Base-by-base conservation (phyloP, 176 grass and related monocot genomes). In the Canna indica region DNA sequence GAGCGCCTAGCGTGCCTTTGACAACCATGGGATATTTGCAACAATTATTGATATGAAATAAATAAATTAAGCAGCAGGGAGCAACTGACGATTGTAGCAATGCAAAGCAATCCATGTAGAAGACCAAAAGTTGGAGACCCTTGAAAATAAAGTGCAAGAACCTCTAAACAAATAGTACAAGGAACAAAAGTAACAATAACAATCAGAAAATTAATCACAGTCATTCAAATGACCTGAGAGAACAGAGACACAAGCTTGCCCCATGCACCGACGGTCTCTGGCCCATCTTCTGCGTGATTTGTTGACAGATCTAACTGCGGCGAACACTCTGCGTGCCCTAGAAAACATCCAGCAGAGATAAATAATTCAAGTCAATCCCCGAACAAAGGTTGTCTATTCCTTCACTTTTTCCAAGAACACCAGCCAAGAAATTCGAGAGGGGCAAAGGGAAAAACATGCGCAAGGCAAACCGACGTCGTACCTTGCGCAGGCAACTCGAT, bases 161-260 rank as follows among this genome's bases (percentile, higher is more conserved):
- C 33, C 18, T 39, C 63, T 12, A 38, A 66, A 66, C 34, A 38
- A 36, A 66, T 17, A 39, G 63, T 16, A 36, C 0, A 66, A 66
- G 24, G 22, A 7, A 39, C 31, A 4, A 38, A 7, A 39, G 15
- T n/a, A 39, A 66, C 20, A 66, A 39, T 33, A 66, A 4, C 7
- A 38, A 66, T 24, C 33, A 38, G 17, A 66, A 38, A 66, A 41
- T 44, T 1, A 39, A 39, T n/a, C 3, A 38, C 4, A 66, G n/a
- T 38, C n/a, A 66, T 66, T 20, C 7, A 38, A 36, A 39, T 18
- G 22, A 66, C 63, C 63, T 66, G 63, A 66, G 63, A 66, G 63
- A 66, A 66, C 15, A 28, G 29, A 3, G 68, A 70, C 10, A 70
- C 68, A 31, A 70, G 68, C 41, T 70, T 70, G 25, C 68, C 68